phyloP scores from a whole-genome alignment of 106 monocot genomes.

The Xerophyta viscosa region DNA sequence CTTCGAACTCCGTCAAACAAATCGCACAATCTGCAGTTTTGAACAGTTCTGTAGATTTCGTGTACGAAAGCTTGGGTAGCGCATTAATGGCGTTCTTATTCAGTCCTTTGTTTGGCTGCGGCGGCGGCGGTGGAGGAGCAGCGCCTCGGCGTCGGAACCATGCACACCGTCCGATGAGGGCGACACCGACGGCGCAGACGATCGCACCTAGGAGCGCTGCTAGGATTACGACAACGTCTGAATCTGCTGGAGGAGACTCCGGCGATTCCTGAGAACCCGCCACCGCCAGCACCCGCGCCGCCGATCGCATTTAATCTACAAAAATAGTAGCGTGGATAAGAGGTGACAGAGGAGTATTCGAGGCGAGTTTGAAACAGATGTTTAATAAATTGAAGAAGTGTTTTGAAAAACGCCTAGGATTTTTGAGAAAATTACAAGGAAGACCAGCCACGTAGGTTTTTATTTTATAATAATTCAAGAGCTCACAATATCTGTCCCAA shows the following conservation, averaged over 20 bases:
- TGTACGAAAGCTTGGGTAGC: slow-evolving; percentile 16
- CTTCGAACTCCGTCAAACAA: slow-evolving; percentile 3
- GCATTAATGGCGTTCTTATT: slow-evolving; percentile 14
- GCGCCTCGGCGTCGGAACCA: background rate
- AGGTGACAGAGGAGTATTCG: no score
- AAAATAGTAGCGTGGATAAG: no score
- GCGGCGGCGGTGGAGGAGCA: background rate
- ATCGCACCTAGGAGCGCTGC: slow-evolving; percentile 7
- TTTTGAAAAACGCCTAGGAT: no score
- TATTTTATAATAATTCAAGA: no score
- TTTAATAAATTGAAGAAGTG: no score
- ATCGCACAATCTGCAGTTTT: background rate
- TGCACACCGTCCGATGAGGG: slow-evolving; percentile 3
- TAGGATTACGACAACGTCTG: slow-evolving; percentile 2
- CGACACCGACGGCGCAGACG: slow-evolving; percentile 12
- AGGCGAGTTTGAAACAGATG: no score
- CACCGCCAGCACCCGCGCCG: no score
- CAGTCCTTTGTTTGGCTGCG: slow-evolving; percentile 6
- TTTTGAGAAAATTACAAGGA: no score
- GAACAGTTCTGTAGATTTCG: background rate
- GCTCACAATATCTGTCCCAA: no score
- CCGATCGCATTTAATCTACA: no score
- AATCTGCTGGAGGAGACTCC: background rate
- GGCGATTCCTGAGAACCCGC: no score
- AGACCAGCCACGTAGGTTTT: no score